Conservation (phyloP, 2,329 filamentous ascomycete genomes). For the Alternaria longipes region DNA sequence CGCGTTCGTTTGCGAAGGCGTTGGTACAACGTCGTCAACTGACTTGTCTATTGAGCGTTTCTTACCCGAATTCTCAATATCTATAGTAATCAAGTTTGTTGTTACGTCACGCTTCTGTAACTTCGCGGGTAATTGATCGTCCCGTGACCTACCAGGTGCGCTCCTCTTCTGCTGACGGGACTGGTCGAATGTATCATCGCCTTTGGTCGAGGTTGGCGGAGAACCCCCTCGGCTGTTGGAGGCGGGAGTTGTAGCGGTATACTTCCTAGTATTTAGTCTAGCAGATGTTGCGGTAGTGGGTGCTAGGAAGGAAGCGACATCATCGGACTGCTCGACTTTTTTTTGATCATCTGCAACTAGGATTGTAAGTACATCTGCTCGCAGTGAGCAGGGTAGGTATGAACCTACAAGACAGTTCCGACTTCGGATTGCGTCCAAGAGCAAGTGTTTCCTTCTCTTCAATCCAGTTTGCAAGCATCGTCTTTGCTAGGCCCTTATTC, state of each 20-base stretch:
- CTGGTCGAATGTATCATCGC: background rate
- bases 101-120: slow-evolving; percentile 6
- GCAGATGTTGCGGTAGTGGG: background rate
- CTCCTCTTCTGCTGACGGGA: background rate
- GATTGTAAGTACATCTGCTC: background rate
- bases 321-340: background rate
- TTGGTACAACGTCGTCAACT: slow-evolving; percentile 9
- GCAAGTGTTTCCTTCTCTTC: slow-evolving; percentile 32
- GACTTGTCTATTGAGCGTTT: slow-evolving; percentile 14
- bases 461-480: slow-evolving; percentile 30
- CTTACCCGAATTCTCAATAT: background rate
- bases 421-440: slow-evolving; percentile 24
- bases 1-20: slow-evolving; percentile 16
- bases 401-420: slow-evolving; percentile 10
- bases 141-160: background rate
- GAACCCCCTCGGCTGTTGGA: background rate
- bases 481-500: slow-evolving; percentile 8
- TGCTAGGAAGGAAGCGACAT: background rate
- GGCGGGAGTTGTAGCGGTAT: background rate
- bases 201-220: background rate
- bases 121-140: slow-evolving; percentile 2
- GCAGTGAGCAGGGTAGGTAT: background rate
- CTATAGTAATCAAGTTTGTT: slow-evolving; percentile 4
- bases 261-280: background rate
- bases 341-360: background rate